Percentiles rank a stretch among this genome's conserved stretches.
Conservation (phyloP, 441 rosid species). For the Gossypium aridum region DNA sequence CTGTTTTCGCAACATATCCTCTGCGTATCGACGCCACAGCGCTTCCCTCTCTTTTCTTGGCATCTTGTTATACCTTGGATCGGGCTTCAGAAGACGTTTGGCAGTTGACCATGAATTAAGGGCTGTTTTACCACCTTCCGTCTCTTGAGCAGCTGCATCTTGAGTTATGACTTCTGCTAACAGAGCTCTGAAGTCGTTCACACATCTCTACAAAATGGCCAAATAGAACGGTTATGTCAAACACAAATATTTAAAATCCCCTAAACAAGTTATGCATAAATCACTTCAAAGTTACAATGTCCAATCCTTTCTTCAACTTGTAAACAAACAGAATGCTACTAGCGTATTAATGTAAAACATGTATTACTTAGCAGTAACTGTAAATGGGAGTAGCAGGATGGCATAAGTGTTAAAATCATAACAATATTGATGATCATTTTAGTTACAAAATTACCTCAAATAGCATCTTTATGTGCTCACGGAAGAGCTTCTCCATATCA, state of each 20-base stretch:
- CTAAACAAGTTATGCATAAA: background rate
- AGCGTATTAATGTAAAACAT: background rate
- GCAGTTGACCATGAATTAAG: constrained; percentile 95
- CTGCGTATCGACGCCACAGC: constrained; percentile 71
- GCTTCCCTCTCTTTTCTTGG: constrained; percentile 81
- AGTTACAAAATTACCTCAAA: constrained; percentile 53
- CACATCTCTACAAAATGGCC: constrained; percentile 47
- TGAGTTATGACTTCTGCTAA: constrained; percentile 64
- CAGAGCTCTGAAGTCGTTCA: constrained; percentile 61
- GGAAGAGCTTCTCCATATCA: constrained; percentile 84
- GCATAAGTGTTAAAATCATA: background rate
- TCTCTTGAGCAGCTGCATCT: constrained; percentile 62
- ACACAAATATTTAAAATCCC: background rate
- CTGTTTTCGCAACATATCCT: constrained; percentile 58
- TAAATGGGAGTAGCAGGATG: background rate
- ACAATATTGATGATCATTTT: background rate
- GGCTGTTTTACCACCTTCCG: constrained; percentile 71
- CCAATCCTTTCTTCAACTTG: background rate
- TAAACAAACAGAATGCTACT: background rate
- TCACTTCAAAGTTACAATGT: background rate
- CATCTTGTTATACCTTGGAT: constrained; percentile 79
- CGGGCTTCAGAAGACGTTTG: constrained; percentile 66
- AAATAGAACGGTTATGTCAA: background rate
- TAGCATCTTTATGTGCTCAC: constrained; percentile 82
- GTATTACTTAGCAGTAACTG: background rate